phyloP scores from a whole-genome alignment of 139 green algal species.

The Coelastrella sp. region DNA sequence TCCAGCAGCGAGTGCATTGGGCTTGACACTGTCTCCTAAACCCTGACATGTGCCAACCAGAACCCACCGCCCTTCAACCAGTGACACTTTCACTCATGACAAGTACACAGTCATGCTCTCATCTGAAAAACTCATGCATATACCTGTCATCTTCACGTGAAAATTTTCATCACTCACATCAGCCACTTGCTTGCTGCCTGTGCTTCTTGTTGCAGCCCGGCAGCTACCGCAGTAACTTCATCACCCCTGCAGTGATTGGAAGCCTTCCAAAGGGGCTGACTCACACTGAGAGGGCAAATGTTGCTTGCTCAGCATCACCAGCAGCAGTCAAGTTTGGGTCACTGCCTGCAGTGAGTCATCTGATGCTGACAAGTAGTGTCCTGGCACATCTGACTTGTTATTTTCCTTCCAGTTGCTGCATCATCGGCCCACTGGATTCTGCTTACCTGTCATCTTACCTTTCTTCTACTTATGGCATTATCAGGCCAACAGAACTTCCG shows the following conservation, averaged over 20 bases:
- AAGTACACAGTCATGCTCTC: neutral
- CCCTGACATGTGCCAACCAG: too few relatives aligned
- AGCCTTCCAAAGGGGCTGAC: conserved; percentile 7
- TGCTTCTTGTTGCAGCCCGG: neutral
- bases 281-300: neutral
- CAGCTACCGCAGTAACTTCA: conserved; percentile 32
- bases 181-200: neutral
- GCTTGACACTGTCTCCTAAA: neutral
- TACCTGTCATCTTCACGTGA: too few relatives aligned
- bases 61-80: too few relatives aligned
- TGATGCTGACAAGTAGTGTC: too few relatives aligned
- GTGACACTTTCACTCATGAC: too few relatives aligned
- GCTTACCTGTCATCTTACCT: too few relatives aligned
- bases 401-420: too few relatives aligned
- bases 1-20: conserved; percentile 29
- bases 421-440: too few relatives aligned
- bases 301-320: neutral
- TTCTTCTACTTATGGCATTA: too few relatives aligned
- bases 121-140: neutral
- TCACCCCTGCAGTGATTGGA: conserved; percentile 34
- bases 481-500: too few relatives aligned
- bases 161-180: too few relatives aligned
- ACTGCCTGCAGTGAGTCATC: neutral
- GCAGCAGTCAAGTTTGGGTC: neutral
- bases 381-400: too few relatives aligned